Conservation (phyloP, 1,139 yeast genomes). For the Candida glucosophila region DNA sequence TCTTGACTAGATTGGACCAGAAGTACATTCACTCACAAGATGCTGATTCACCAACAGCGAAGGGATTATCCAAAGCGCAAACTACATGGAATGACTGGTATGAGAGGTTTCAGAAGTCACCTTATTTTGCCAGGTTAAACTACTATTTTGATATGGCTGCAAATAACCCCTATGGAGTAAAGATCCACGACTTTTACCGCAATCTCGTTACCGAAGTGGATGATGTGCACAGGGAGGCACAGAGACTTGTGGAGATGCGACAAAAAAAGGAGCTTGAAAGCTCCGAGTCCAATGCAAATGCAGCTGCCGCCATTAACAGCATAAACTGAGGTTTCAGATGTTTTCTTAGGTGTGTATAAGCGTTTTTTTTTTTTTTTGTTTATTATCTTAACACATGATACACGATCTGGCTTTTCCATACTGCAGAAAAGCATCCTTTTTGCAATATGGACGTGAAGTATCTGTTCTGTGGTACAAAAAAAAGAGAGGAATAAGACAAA, state of each 20-base stretch:
- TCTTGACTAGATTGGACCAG: constrained; percentile 45
- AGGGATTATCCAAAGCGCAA: constrained; percentile 11
- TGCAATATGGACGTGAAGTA: too few relatives aligned
- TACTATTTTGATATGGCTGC: constrained; percentile 31
- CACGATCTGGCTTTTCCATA: too few relatives aligned
- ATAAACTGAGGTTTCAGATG: too few relatives aligned
- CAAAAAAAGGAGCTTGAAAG: constrained; percentile 15
- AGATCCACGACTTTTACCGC: constrained; percentile 29
- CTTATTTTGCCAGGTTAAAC: constrained; percentile 16
- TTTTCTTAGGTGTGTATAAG: too few relatives aligned
- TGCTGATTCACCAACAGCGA: constrained; percentile 19
- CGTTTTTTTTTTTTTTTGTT: too few relatives aligned
- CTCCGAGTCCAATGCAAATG: constrained; percentile 5
- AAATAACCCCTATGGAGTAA: constrained; percentile 26
- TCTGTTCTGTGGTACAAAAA: too few relatives aligned
- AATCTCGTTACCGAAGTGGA: constrained; percentile 47
- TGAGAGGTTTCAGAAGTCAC: constrained; percentile 6
- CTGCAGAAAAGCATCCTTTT: constrained; percentile 1
- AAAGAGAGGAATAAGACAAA: too few relatives aligned
- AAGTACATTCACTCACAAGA: constrained; percentile 53
- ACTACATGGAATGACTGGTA: constrained; percentile 3
- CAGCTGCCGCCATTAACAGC: constrained; percentile 8
- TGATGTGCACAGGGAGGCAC: constrained; percentile 67
- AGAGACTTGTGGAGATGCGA: constrained; percentile 56
- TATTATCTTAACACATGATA: too few relatives aligned